Evolutionary conservation across 495 filamentous ascomycete species (phyloP).

Genomic region (Geopyxis carbonaria): DNA sequence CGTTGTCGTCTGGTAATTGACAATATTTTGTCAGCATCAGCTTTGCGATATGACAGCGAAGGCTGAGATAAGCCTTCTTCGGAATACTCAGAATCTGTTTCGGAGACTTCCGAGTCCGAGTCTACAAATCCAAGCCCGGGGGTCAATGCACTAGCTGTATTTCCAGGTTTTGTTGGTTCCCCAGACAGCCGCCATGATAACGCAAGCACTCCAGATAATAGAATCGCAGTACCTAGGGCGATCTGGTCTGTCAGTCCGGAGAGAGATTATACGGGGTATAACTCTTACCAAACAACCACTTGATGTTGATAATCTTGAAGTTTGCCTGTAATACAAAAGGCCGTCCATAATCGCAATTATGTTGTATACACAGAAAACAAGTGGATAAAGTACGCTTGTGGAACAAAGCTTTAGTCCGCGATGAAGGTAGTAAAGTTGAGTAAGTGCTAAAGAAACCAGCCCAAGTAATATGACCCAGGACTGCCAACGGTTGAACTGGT

Average conservation of each 20-base stretch:
- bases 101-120: slow-evolving; percentile 40
- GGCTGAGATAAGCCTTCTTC: too few relatives aligned
- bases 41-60: slow-evolving; percentile 28
- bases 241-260: slow-evolving; percentile 32
- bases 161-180: slow-evolving; percentile 41
- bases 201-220: slow-evolving; percentile 75
- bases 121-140: slow-evolving; percentile 58
- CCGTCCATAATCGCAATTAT: slow-evolving; percentile 97
- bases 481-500: slow-evolving; percentile 95
- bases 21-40: slow-evolving; percentile 22
- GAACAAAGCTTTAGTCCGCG: slow-evolving; percentile 83
- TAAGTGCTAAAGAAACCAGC: slow-evolving; percentile 66
- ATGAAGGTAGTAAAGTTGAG: slow-evolving; percentile 90
- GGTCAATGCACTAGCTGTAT: slow-evolving; percentile 44
- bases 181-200: slow-evolving; percentile 85
- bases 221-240: slow-evolving; percentile 66
- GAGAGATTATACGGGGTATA: neutral
- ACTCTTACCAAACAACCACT: slow-evolving; percentile 51
- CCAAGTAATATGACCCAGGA: slow-evolving; percentile 85
- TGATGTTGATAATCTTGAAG: slow-evolving; percentile 52
- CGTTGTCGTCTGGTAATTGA: slow-evolving; percentile 17
- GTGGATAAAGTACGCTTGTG: slow-evolving; percentile 89
- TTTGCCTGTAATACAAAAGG: slow-evolving; percentile 89
- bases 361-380: slow-evolving; percentile 99
- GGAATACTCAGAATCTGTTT: too few relatives aligned